These are phyloP conservation scores for Mycena rebaudengoi DNA, from an alignment of 768 basidiomycete genomes.

Conservation along the genomic window DNA sequence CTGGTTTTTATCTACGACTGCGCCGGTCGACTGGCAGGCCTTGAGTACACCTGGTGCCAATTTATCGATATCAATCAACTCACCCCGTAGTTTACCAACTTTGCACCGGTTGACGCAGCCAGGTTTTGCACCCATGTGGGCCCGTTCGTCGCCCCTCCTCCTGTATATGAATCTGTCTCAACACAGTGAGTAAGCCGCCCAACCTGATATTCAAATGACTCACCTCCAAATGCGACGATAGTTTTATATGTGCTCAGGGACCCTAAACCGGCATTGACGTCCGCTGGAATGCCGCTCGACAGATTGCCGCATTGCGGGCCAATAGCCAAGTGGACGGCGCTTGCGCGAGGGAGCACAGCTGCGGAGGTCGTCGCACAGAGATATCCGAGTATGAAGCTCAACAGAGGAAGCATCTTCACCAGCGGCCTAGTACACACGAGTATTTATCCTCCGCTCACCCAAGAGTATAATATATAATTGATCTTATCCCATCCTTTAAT, in stretches of 20 bases:
- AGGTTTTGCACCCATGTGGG: constrained; percentile 51
- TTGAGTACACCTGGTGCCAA: not conserved
- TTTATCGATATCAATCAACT: not conserved
- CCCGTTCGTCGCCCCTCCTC: constrained; percentile 53
- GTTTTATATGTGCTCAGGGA: constrained; percentile 48
- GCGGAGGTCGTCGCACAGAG: constrained; percentile 31
- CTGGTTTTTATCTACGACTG: constrained; percentile 33
- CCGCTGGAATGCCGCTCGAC: constrained; percentile 44
- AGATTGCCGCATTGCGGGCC: constrained; percentile 53
- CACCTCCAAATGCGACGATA: constrained; percentile 61
- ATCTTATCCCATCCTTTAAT: no score
- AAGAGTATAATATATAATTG: no score
- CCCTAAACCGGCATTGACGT: constrained; percentile 55
- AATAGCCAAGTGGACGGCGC: constrained; percentile 48
- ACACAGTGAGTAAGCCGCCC: not conserved
- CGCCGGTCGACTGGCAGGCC: constrained; percentile 44
- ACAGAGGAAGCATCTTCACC: constrained; percentile 22
- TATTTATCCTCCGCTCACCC: constrained; percentile 22
- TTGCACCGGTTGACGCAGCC: constrained; percentile 42
- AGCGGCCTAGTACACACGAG: not conserved
- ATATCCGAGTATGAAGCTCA: constrained; percentile 25
- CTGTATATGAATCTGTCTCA: constrained; percentile 49
- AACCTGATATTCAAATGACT: not conserved
- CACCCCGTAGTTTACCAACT: constrained; percentile 53
- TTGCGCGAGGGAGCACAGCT: constrained; percentile 27